Evolutionary conservation across 345 rosid genomes (phyloP).

Genomic region (Camelina hispida): DNA sequence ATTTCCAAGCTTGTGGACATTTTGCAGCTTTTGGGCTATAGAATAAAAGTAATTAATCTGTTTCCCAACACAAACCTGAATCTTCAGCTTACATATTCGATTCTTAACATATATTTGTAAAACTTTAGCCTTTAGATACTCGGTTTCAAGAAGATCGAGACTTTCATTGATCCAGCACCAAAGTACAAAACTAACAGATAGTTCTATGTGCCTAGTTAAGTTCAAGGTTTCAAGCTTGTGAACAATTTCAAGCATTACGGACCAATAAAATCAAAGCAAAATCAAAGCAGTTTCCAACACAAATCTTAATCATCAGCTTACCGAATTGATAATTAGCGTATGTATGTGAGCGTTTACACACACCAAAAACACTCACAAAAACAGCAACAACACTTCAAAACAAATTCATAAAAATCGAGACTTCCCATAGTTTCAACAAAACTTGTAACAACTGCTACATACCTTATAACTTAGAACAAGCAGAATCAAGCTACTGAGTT

Average conservation of each 20-base stretch:
- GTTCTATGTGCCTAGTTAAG: neutral
- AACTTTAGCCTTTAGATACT: neutral
- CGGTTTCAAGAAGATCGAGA: neutral
- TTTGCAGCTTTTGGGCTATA: neutral
- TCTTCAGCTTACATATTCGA: neutral
- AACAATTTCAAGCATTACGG: neutral
- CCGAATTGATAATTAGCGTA: neutral
- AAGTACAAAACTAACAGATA: neutral
- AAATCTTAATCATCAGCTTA: neutral
- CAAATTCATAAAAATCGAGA: conserved; percentile 23
- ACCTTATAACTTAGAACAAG: conserved; percentile 18
- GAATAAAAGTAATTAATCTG: neutral
- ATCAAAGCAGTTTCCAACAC: neutral
- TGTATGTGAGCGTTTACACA: neutral
- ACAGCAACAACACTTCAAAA: conserved; percentile 1
- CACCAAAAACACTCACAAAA: neutral
- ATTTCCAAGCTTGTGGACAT: neutral
- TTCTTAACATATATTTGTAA: neutral
- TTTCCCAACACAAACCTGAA: neutral
- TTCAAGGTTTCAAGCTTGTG: neutral
- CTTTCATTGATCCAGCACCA: neutral
- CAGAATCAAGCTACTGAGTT: conserved; percentile 11
- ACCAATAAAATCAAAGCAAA: neutral
- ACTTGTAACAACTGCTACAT: conserved; percentile 20
- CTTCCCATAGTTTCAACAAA: conserved; percentile 37